Evolutionary conservation across 495 filamentous ascomycete genomes (phyloP), one percentile per base, ranked within the genome.

Genomic region (Penicillium turbatum): DNA sequence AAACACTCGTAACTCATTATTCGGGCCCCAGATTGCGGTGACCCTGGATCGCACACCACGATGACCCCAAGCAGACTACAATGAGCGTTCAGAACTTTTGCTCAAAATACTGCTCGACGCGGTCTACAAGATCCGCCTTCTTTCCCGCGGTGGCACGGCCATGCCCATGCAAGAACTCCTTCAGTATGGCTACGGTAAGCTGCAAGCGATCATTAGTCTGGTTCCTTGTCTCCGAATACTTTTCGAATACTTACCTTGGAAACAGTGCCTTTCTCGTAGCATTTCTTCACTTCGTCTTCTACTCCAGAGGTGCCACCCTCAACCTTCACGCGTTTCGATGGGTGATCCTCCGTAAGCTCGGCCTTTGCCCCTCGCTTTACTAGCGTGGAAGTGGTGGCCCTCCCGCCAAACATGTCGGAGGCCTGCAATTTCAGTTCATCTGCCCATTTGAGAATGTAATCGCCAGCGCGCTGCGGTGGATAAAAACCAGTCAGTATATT

Each of bases 81-180:
- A 19, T 19, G 16, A 29, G 8, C 7, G 3, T n/a, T 51, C 35
- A 61, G 32, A 9, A 61, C 56, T 82, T 83, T 30, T 66, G 55
- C 62, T 95, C 90, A 49, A 92, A 83, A 69, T 81, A 89, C 55
- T 85, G 79, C 65, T 92, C 87, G 13, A 96, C 76, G 36, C 82
- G 82, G 39, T 92, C 88, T 3, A 96, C 67, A 13, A 97, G 72
- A 41, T 93, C 86, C 4, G 76, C 80, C 68, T 97, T 97, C 70
- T 88, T 88, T 0, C 89, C 88, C 17, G 67, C 72, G 6, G 79
- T 72, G 39, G 76, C 72, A 15, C 90, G 64, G 6, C 82, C 81
- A 56, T 87, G 88, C 4, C 71, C 71, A 13, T 64, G 62, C 48
- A 95, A 66, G 60, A 86, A 88, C 1, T 79, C 80, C 65, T 86